Base-by-base conservation (phyloP, 345 rosid species). In the Eucalyptus grandis region DNA sequence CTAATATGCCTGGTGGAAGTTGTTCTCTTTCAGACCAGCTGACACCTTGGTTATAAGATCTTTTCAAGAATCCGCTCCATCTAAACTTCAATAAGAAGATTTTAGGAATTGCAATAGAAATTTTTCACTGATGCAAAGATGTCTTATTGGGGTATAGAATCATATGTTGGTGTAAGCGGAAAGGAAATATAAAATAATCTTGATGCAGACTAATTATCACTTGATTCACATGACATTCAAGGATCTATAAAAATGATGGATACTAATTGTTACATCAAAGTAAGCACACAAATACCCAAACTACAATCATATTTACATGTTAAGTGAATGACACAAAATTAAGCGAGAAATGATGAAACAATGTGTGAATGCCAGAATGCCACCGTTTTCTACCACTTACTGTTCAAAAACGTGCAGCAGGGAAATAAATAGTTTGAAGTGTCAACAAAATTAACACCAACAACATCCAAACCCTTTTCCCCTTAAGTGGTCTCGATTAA, bases 31-130 rank as follows among this genome's bases (percentile, higher is more conserved):
- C 89, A 62, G 92, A 92, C 99, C 98, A 96, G 24, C 97, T 95
- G 58, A 89, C 90, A 87, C 99, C 99, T 86, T 95, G 93, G 87
- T 98, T 98, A 88, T 92, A 93, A 14, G 99, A 98, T 72, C 96
- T 95, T 93, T 96, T 98, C 96, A 98, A 92, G 94, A 97, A 96
- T 90, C 99, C 99, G 7, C 97, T 97, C 99, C 99, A 98, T 91
- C 99, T 98, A 83, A 89, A 88, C 43, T 88, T 22, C 53, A 54
- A 88, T 56, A 80, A 67, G 49, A 40, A 14, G 86, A 90, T 46
- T 14, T 43, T 49, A 87, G 53, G 47, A 77, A 27, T 27, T 46
- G 54, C 43, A 31, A n/a, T n/a, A 15, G 44, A 50, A 50, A 50
- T 51, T 30, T 86, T 14, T 86, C 49, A 50, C 43, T 50, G 22